These are phyloP conservation scores for Boletellus ananas DNA, from an alignment of 768 basidiomycete genomes.

Conservation along the genomic window DNA sequence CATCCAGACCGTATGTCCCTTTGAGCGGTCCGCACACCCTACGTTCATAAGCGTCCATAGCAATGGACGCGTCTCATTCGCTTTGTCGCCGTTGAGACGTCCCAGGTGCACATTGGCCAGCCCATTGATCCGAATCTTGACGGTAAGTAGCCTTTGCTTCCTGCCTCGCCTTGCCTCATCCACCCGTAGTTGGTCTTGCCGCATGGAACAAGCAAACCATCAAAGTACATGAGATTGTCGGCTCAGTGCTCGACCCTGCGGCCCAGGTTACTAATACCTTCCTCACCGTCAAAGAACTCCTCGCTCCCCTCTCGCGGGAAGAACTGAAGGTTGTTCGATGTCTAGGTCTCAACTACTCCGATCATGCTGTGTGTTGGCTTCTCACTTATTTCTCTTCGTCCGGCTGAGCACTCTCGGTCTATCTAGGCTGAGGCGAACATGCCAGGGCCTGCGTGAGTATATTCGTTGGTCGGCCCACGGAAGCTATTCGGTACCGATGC, in stretches of 20 bases:
- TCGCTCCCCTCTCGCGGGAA: conserved; percentile 64
- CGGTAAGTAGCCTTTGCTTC: conserved; percentile 35
- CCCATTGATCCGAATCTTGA: conserved; percentile 66
- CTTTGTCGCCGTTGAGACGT: conserved; percentile 74
- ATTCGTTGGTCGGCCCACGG: neutral
- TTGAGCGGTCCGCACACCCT: too few species aligned
- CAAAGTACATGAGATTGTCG: conserved; percentile 68
- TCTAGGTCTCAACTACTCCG: conserved; percentile 79
- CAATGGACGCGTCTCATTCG: conserved; percentile 78
- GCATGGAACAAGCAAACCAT: conserved; percentile 50
- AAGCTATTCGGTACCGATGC: neutral
- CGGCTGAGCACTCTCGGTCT: neutral
- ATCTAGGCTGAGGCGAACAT: conserved; percentile 65
- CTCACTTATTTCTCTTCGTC: neutral
- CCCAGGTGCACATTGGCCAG: conserved; percentile 71
- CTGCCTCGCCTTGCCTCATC: neutral
- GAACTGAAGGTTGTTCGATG: conserved; percentile 70
- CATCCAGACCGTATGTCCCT: conserved; percentile 48
- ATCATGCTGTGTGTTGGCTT: conserved; percentile 60
- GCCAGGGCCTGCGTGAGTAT: conserved; percentile 55
- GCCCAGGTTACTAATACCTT: conserved; percentile 60
- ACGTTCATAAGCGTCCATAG: conserved; percentile 8
- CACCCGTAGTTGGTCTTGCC: conserved; percentile 55
- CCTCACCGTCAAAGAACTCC: conserved; percentile 67
- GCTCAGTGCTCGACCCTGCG: conserved; percentile 62